Base-by-base conservation (phyloP, 768 basidiomycete species). In the Galerina marginata region DNA sequence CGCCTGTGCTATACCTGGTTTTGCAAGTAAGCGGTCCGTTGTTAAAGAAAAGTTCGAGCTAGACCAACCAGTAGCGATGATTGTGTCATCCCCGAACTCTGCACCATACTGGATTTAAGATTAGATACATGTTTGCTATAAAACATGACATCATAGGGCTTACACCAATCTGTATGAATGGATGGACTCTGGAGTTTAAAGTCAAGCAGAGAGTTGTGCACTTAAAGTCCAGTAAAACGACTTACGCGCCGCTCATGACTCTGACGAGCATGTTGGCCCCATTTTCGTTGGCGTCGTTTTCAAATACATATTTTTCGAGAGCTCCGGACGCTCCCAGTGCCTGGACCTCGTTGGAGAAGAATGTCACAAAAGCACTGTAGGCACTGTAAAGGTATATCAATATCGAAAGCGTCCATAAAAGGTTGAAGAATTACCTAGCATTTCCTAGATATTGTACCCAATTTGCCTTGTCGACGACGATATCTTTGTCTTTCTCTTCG, bases 131-230 rank as follows among this genome's bases (percentile, higher is more conserved):
- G 40, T 50, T 16, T 29, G 20, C 14, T 4, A 44, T 43, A 37
- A 12, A 16, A 29, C 25, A 9, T 20, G 39, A 11, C 9, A 12
- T 23, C 23, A 38, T 56, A 33, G 29, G 7, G 78, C 81, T 45
- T 66, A 86, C 85, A 43, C 86, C 86, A n/a, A 79, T 71, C 64
- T 83, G 81, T 49, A 88, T 88, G 49, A 85, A 69, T 0, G 85
- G 83, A 70, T 88, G 86, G 11, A 82, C 58, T 4, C 85, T 87
- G 46, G 14, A 29, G 11, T 23, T 7, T 9, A 49, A 44, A 9
- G 36, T 12, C n/a, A 39, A 45, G 38, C 15, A 10, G 16, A 4
- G 33, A 23, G 1, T 37, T 44, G 14, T 25, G 44, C n/a, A 15
- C 16, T 23, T 4, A 25, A 25, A 14, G 33, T 47, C 3, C 20